Conservation (phyloP, 1,139 yeast genomes). For the Yamadazyma sp. region DNA sequence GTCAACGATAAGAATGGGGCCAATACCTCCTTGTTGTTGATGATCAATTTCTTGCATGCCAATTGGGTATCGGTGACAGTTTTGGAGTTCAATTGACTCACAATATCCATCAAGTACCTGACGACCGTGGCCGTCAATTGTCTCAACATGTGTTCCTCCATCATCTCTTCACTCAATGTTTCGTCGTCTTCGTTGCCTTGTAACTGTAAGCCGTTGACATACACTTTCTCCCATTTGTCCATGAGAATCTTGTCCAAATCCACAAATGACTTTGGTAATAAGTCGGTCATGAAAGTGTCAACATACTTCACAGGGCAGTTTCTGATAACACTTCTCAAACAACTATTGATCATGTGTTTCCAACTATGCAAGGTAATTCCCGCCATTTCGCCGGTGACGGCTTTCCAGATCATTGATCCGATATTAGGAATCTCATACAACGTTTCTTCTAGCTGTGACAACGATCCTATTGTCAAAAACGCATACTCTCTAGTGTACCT, state of each 20-base stretch:
- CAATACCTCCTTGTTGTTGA: constrained; percentile 63
- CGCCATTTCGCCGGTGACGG: constrained; percentile 78
- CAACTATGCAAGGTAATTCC: constrained; percentile 95
- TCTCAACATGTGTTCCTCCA: constrained; percentile 92
- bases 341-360: constrained; percentile 93
- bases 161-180: constrained; percentile 93
- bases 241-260: constrained; percentile 73
- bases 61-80: constrained; percentile 56
- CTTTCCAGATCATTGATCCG: constrained; percentile 75
- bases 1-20: constrained; percentile 79
- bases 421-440: constrained; percentile 83
- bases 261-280: constrained; percentile 71
- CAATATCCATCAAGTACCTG: constrained; percentile 80
- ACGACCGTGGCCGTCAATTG: constrained; percentile 95
- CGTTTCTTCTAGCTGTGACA: constrained; percentile 86
- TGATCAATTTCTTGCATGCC: constrained; percentile 64
- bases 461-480: constrained; percentile 83
- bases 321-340: constrained; percentile 80
- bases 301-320: constrained; percentile 80
- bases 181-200: constrained; percentile 76
- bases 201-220: constrained; percentile 66
- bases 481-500: constrained; percentile 97
- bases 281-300: constrained; percentile 67
- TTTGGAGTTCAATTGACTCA: constrained; percentile 65
- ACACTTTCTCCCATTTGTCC: constrained; percentile 72